phyloP scores from a whole-genome alignment of 768 basidiomycete species.

The Pleurotus platypus region DNA sequence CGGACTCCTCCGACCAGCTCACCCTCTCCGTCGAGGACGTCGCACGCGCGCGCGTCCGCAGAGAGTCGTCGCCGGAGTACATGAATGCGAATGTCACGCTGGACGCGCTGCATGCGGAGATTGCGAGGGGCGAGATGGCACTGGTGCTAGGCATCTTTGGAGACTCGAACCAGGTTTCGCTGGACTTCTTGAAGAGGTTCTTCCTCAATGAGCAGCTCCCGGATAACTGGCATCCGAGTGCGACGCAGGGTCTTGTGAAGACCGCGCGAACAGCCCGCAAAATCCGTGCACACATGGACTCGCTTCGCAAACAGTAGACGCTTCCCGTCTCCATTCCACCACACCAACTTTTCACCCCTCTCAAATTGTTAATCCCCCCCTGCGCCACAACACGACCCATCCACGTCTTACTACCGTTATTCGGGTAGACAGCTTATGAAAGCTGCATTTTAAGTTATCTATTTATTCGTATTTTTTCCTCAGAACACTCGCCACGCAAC shows the following conservation, averaged over 20 bases:
- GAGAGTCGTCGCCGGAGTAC: slow-evolving; percentile 21
- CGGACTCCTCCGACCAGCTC: slow-evolving; percentile 14
- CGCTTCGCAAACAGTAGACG: too few species aligned
- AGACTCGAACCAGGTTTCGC: slow-evolving; percentile 16
- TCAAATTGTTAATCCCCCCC: too few species aligned
- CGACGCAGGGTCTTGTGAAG: slow-evolving; percentile 5
- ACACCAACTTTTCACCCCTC: too few species aligned
- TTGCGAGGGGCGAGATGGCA: slow-evolving; percentile 41
- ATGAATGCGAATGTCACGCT: slow-evolving; percentile 14
- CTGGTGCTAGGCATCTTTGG: slow-evolving; percentile 32
- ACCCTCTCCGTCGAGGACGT: slow-evolving; percentile 16
- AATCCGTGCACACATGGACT: neutral
- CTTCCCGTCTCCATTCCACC: too few species aligned
- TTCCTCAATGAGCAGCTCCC: slow-evolving; percentile 31
- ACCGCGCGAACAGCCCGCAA: slow-evolving; percentile 2
- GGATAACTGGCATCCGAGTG: slow-evolving; percentile 20
- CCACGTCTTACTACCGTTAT: too few species aligned
- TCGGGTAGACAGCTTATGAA: too few species aligned
- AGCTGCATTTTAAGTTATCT: too few species aligned
- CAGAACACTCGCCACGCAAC: too few species aligned
- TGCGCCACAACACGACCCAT: too few species aligned
- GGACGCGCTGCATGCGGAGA: slow-evolving; percentile 34
- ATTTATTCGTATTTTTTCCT: too few species aligned
- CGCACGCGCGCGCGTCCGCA: slow-evolving; percentile 29
- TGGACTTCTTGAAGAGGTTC: slow-evolving; percentile 25